Evolutionary conservation across 2,329 filamentous ascomycete genomes (phyloP).

Genomic region (Xylariaceae sp.): DNA sequence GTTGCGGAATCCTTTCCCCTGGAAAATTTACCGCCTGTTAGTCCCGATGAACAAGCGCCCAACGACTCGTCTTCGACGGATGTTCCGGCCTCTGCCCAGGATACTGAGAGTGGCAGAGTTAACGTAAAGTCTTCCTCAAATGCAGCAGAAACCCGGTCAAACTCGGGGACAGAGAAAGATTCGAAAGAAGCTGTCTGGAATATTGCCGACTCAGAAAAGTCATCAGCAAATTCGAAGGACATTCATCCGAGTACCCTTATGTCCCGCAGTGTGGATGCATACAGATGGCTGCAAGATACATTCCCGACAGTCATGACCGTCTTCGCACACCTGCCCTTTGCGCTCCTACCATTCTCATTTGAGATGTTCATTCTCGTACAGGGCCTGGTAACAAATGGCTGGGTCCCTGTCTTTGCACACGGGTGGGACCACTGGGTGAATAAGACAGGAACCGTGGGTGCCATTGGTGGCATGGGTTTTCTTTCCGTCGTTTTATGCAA

Average conservation of each 20-base stretch:
- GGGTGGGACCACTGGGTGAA: slow-evolving; percentile 70
- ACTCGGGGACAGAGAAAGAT: slow-evolving; percentile 3
- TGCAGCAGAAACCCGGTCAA: slow-evolving; percentile 13
- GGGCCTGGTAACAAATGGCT: slow-evolving; percentile 66
- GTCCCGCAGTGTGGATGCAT: slow-evolving; percentile 42
- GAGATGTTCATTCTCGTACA: slow-evolving; percentile 72
- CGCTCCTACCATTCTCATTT: slow-evolving; percentile 65
- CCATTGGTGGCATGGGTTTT: slow-evolving; percentile 68
- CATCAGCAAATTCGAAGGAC: background rate
- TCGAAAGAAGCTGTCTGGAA: background rate
- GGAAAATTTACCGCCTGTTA: background rate
- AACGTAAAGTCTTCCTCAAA: background rate
- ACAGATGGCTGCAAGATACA: slow-evolving; percentile 60
- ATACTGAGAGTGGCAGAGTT: background rate
- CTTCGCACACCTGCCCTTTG: slow-evolving; percentile 59
- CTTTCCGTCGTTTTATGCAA: slow-evolving; percentile 67
- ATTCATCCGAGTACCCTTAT: slow-evolving; percentile 42
- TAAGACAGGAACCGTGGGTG: slow-evolving; percentile 63
- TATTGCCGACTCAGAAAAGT: background rate
- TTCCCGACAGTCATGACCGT: slow-evolving; percentile 66
- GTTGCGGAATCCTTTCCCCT: background rate
- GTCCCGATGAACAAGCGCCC: background rate
- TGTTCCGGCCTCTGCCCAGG: background rate
- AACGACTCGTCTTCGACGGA: background rate
- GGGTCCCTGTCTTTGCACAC: slow-evolving; percentile 67